Evolutionary conservation across 2,329 filamentous ascomycete genomes (phyloP), one percentile per base, ranked within the genome.

Genomic region (Cladosporium sp.): DNA sequence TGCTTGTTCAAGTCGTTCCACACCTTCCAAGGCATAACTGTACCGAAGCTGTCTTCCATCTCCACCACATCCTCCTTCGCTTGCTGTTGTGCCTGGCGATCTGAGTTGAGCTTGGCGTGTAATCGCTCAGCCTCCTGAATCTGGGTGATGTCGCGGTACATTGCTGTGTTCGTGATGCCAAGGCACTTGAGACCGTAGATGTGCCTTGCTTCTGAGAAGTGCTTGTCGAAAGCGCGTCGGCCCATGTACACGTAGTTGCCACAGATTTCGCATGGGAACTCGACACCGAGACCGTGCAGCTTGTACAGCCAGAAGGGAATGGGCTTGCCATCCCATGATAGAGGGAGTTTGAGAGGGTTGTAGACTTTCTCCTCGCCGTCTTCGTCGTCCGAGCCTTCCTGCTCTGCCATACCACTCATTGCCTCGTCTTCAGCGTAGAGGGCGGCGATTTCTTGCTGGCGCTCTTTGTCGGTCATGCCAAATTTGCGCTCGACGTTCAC

Each of bases 201-300:
- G 71, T 99, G 94, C 55, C 92, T 82, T 8, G 90, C 87, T 74
- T 99, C 94, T 66, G 92, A 95, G 77, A 99, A 99, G 74, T 99
- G 94, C 80, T 99, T 99, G 72, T 99, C 94, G 68, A 97, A 99
- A 1, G 92, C 92, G 51, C 94, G 85, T 22, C 94, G 84, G 15
- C 94, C 94, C 89, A 96, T 97, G 78, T 97, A 97, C n/a, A 97
- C 92, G 70, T 92, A 97, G 75, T 97, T 97, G 58, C 94, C 94
- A 71, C 94, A 99, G 59, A 99, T 90, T 73, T 99, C 93, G 78
- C 94, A 99, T 0, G 89, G 83, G 66, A 97, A 96, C 68, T 99
- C 94, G 12, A 96, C 92, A 8, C 94, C 94, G 25, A 99, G 79
- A 1, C 94, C 94, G 71, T 99, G 94, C 15, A 99, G 82, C 67